Evolutionary conservation across 805 yeast species (phyloP).

Genomic region (Lachancea lanzarotensis): DNA sequence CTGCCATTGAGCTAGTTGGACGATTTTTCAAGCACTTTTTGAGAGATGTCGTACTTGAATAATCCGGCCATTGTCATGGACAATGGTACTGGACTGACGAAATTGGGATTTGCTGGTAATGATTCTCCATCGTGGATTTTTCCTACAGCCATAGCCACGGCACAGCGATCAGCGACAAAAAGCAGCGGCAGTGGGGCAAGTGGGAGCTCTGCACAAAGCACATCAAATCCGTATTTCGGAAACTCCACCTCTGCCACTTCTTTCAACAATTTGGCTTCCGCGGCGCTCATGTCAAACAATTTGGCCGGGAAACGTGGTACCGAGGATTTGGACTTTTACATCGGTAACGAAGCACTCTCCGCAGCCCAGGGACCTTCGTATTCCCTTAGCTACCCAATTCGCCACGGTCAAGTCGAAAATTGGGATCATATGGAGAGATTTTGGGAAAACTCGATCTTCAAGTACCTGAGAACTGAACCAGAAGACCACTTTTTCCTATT

Average conservation of each 20-base stretch:
- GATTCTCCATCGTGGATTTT: conserved; percentile 96
- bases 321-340: conserved; percentile 88
- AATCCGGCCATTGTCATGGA: conserved; percentile 97
- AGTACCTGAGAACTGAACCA: conserved; percentile 95
- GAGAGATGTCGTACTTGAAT: conserved; percentile 52
- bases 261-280: conserved; percentile 24
- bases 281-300: conserved; percentile 32
- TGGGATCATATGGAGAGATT: conserved; percentile 99
- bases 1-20: not conserved
- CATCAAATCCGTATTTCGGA: conserved; percentile 23
- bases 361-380: conserved; percentile 91
- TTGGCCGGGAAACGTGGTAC: conserved; percentile 74
- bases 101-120: conserved; percentile 96
- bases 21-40: not conserved
- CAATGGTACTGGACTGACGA: conserved; percentile 97
- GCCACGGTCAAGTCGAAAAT: conserved; percentile 96
- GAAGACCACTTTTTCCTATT: conserved; percentile 94
- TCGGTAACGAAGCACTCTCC: conserved; percentile 89
- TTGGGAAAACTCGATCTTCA: conserved; percentile 96
- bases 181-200: conserved; percentile 22
- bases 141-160: conserved; percentile 90
- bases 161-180: conserved; percentile 40
- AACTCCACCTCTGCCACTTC: conserved; percentile 35
- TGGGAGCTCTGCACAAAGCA: conserved; percentile 13
- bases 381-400: conserved; percentile 83